Conservation (phyloP, 192 early-diverging fungal genomes). For the Coemansia sp. region DNA sequence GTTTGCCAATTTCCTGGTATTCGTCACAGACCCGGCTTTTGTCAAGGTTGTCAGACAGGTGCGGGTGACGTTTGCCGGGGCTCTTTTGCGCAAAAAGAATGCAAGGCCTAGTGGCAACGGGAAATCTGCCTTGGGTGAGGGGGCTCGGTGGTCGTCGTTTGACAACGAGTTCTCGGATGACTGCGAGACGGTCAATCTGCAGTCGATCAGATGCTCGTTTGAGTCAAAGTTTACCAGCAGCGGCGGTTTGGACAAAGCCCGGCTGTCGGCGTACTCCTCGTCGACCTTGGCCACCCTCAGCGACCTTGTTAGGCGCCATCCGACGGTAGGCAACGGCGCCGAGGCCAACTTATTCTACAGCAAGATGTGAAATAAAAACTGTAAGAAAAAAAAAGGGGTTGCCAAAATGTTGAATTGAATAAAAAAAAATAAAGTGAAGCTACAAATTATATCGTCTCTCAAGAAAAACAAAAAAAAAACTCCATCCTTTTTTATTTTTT, state of each 20-base stretch:
- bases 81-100: background rate
- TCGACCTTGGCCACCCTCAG: constrained; percentile 9
- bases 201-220: constrained; percentile 4
- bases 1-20: constrained; percentile 11
- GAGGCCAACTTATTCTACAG: constrained; percentile 25
- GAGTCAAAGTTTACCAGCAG: constrained; percentile 3
- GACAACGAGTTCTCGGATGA: background rate
- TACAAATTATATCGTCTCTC: background rate
- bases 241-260: background rate
- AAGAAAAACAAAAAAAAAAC: too few relatives aligned
- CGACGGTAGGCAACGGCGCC: constrained; percentile 12
- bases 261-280: constrained; percentile 1
- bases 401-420: background rate
- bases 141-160: background rate
- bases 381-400: background rate
- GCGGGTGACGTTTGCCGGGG: background rate
- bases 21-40: constrained; percentile 11
- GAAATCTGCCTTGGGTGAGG: background rate
- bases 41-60: constrained; percentile 2
- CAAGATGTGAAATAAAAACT: constrained; percentile 13
- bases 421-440: background rate
- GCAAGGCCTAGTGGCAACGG: background rate
- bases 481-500: too few relatives aligned
- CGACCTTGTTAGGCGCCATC: constrained; percentile 19
- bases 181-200: background rate